Evolutionary conservation across 1,284 basidiomycete species (phyloP).

Genomic region (Cutaneotrichosporon spelunceum): DNA sequence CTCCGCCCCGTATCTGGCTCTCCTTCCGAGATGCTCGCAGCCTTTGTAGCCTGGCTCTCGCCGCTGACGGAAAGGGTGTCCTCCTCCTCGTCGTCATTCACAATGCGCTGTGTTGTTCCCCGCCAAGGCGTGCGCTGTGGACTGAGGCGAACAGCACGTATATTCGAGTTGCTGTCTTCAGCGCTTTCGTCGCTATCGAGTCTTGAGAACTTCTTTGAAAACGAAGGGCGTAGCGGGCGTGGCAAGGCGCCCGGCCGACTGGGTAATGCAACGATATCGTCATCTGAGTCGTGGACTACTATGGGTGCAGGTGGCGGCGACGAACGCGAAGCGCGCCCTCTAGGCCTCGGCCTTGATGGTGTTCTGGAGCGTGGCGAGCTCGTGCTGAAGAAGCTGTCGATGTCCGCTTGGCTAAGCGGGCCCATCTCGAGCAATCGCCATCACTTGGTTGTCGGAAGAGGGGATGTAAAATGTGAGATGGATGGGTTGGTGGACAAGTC

Average conservation of each 20-base stretch:
- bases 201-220: not conserved
- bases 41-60: not conserved
- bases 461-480: no score
- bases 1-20: not conserved
- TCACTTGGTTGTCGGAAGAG: no score
- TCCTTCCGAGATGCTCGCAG: not conserved
- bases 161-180: not conserved
- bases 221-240: not conserved
- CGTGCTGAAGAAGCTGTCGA: not conserved
- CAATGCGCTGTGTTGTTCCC: not conserved
- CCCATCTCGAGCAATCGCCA: not conserved
- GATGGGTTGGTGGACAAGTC: no score
- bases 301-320: not conserved
- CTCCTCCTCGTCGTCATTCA: not conserved
- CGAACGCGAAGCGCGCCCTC: not conserved
- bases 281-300: not conserved
- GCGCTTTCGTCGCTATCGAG: not conserved
- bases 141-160: not conserved
- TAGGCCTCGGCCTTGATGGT: not conserved
- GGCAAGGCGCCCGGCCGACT: not conserved
- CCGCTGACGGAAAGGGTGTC: not conserved
- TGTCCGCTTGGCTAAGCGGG: slow-evolving; percentile 1
- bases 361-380: not conserved
- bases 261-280: not conserved
- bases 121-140: not conserved